Percentiles rank a stretch among this genome's conserved stretches.
Evolutionary conservation across 495 filamentous ascomycete species (phyloP).

Genomic region (Aspergillus conjunctus): DNA sequence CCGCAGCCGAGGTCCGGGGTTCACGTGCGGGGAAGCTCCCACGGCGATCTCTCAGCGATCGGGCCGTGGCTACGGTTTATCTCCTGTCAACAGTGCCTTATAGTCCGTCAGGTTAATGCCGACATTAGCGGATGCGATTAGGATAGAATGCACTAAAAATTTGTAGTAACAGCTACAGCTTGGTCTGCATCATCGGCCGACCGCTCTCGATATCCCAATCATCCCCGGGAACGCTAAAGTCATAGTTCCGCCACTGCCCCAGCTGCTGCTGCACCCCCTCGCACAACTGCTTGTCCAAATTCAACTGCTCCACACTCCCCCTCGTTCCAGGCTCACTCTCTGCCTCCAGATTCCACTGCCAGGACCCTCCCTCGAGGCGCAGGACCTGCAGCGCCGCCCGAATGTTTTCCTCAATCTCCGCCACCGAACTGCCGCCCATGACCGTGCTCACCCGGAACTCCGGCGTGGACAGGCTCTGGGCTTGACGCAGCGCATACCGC

Average conservation of each 20-base stretch:
- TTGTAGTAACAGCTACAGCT: conserved; percentile 4
- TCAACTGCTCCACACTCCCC: not conserved
- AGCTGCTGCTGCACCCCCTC: conserved; percentile 1
- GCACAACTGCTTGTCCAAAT: conserved; percentile 1
- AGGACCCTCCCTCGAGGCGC: not conserved
- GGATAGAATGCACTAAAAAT: too few species aligned
- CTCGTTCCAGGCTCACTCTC: not conserved
- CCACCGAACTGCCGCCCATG: conserved; percentile 12
- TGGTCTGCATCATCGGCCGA: conserved; percentile 1
- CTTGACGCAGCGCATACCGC: conserved; percentile 12
- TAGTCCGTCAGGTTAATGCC: too few species aligned
- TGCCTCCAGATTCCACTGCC: conserved; percentile 6
- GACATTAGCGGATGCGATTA: too few species aligned
- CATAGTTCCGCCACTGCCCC: conserved; percentile 16
- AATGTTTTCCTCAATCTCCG: conserved; percentile 12
- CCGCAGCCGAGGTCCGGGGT: conserved; percentile 41
- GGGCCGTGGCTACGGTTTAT: conserved; percentile 1
- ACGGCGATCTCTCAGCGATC: not conserved
- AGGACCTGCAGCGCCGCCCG: conserved; percentile 12
- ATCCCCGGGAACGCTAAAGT: conserved; percentile 6
- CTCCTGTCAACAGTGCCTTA: too few species aligned
- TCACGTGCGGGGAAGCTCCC: conserved; percentile 34
- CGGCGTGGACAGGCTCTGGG: conserved; percentile 1
- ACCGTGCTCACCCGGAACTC: conserved; percentile 8
- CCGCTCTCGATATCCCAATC: not conserved